phyloP scores from a whole-genome alignment of 2,329 filamentous ascomycete genomes.

The Pseudogymnoascus sp. region DNA sequence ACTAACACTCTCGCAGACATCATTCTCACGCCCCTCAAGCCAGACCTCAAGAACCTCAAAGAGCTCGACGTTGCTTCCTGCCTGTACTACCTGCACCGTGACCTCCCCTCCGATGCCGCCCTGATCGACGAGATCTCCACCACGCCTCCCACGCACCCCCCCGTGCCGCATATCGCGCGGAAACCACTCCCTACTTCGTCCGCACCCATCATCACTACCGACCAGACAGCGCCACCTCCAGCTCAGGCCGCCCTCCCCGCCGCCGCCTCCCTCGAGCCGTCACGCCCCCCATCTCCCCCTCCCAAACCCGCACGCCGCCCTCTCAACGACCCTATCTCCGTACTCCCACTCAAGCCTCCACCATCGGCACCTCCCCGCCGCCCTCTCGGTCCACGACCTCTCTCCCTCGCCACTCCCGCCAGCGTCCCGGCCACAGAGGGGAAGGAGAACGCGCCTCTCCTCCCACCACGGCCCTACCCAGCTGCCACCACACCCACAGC shows the following conservation, averaged over 20 bases:
- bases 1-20: conserved; percentile 56
- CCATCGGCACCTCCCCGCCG: background rate
- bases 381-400: background rate
- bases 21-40: conserved; percentile 86
- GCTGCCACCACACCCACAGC: background rate
- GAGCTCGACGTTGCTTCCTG: conserved; percentile 79
- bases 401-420: background rate
- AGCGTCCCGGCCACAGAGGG: background rate
- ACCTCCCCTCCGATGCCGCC: conserved; percentile 51
- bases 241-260: background rate
- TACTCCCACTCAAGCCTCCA: background rate
- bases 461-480: background rate
- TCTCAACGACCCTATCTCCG: background rate
- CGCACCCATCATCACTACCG: background rate
- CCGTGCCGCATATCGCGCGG: conserved; percentile 19
- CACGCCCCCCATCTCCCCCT: background rate
- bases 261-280: background rate
- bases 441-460: background rate
- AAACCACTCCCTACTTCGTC: conserved; percentile 22
- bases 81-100: conserved; percentile 84
- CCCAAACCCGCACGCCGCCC: background rate
- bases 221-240: background rate
- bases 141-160: background rate
- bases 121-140: conserved; percentile 16
- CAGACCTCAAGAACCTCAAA: conserved; percentile 80